Percentiles rank a stretch among this genome's conserved stretches.
Conservation (phyloP, 768 basidiomycete species). For the Postia placenta region DNA sequence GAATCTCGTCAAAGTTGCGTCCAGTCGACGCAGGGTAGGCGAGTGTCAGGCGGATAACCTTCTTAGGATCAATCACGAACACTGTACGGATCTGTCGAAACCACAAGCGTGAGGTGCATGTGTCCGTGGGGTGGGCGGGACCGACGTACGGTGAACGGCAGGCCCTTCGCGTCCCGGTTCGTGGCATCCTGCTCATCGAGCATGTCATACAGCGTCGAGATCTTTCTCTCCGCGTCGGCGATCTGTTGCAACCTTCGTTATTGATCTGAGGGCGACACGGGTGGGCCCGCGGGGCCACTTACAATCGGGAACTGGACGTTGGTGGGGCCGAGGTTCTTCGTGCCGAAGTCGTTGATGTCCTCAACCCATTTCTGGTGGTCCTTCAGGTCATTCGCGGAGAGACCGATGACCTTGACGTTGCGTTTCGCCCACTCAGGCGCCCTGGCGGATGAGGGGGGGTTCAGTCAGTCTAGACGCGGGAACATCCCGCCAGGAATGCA, state of each 20-base stretch:
- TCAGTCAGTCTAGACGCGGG: not conserved
- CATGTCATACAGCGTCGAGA: slow-evolving; percentile 91
- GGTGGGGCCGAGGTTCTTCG: slow-evolving; percentile 54
- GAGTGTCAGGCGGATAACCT: slow-evolving; percentile 84
- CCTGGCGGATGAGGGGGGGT: slow-evolving; percentile 20
- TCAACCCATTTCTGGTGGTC: slow-evolving; percentile 85
- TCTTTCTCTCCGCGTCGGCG: slow-evolving; percentile 82
- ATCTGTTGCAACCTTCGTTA: slow-evolving; percentile 56
- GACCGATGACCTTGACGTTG: slow-evolving; percentile 88
- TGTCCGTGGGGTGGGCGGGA: not conserved
- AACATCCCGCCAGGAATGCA: not conserved
- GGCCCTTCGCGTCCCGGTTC: slow-evolving; percentile 77
- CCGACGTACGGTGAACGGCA: slow-evolving; percentile 78
- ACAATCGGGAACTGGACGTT: slow-evolving; percentile 90
- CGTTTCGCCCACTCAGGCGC: slow-evolving; percentile 79
- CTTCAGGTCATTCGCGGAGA: slow-evolving; percentile 85
- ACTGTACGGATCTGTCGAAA: slow-evolving; percentile 79
- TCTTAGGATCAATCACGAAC: slow-evolving; percentile 96
- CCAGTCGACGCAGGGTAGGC: slow-evolving; percentile 96
- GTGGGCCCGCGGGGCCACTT: slow-evolving; percentile 19
- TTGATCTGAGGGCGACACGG: not conserved
- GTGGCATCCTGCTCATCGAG: slow-evolving; percentile 92
- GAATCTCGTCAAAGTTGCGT: slow-evolving; percentile 79
- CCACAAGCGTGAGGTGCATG: slow-evolving; percentile 11
- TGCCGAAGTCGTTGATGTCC: slow-evolving; percentile 82